A percentile compares a stretch with the other conserved stretches of the same genome.
These are phyloP conservation scores for Fonsecaea nubica DNA, from an alignment of 2,329 filamentous ascomycete species.

Conservation along the genomic window DNA sequence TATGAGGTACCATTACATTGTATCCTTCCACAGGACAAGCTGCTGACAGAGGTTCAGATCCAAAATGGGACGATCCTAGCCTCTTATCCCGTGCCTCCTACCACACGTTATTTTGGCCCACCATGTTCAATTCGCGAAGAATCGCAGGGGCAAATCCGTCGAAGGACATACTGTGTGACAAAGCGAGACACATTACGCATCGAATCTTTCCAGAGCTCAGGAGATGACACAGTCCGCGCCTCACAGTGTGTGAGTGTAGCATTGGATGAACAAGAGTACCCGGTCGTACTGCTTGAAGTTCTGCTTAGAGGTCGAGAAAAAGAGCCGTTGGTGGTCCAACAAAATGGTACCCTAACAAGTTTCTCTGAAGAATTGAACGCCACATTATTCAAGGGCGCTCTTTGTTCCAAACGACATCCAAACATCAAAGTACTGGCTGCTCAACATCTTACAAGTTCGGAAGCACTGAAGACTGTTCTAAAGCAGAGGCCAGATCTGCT, in stretches of 20 bases:
- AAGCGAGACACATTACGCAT: constrained; percentile 58
- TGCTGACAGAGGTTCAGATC: constrained; percentile 51
- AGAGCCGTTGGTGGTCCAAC: constrained; percentile 50
- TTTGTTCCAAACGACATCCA: constrained; percentile 10
- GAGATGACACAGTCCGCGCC: constrained; percentile 47
- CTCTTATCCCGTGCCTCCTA: constrained; percentile 67
- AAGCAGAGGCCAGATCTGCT: constrained; percentile 40
- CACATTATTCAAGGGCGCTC: constrained; percentile 19
- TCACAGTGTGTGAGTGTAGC: constrained; percentile 42
- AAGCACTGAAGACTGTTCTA: constrained; percentile 41
- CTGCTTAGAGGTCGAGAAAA: constrained; percentile 3
- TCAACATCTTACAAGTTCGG: constrained; percentile 31
- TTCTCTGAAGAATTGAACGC: constrained; percentile 46
- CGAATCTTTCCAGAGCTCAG: constrained; percentile 57
- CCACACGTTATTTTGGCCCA: constrained; percentile 62
- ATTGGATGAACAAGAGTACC: constrained; percentile 48
- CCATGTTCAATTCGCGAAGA: constrained; percentile 64
- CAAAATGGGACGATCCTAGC: constrained; percentile 66
- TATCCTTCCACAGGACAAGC: background rate
- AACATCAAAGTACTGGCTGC: constrained; percentile 34
- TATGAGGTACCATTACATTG: constrained; percentile 60
- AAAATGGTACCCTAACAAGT: constrained; percentile 52
- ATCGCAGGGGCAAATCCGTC: constrained; percentile 52
- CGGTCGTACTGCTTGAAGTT: constrained; percentile 46
- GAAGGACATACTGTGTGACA: constrained; percentile 64